A percentile compares a stretch with the other conserved stretches of the same genome.
These are phyloP conservation scores for Candida namnaoensis DNA, from an alignment of 805 yeast species.

Conservation along the genomic window DNA sequence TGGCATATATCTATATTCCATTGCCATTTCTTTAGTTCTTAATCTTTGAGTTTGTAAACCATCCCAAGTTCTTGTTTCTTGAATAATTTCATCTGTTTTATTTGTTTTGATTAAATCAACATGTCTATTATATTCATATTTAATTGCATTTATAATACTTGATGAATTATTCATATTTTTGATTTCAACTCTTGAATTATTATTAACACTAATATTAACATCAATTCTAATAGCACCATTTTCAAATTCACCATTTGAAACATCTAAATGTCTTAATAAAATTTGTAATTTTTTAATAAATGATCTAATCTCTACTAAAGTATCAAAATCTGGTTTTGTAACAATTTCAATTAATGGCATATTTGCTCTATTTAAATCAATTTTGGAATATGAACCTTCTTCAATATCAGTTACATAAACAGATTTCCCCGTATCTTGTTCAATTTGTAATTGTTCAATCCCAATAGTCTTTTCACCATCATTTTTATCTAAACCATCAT, in stretches of 20 bases:
- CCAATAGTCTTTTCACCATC: conserved; percentile 35
- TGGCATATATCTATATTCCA: conserved; percentile 91
- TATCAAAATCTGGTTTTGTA: conserved; percentile 77
- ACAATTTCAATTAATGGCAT: conserved; percentile 87
- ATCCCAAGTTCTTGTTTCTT: conserved; percentile 90
- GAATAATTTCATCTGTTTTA: conserved; percentile 16
- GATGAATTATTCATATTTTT: conserved; percentile 83
- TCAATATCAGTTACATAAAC: conserved; percentile 34
- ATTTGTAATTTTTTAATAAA: conserved; percentile 78
- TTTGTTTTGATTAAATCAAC: conserved; percentile 34
- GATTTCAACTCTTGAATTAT: conserved; percentile 72
- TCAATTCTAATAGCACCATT: conserved; percentile 94
- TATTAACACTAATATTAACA: conserved; percentile 79
- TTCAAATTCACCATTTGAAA: conserved; percentile 88
- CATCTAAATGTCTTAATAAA: conserved; percentile 54
- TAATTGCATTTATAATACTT: conserved; percentile 70
- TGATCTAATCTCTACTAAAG: conserved; percentile 58
- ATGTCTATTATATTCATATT: conserved; percentile 70
- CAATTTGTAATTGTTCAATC: conserved; percentile 80
- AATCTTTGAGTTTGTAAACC: conserved; percentile 60
- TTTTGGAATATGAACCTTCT: conserved; percentile 27
- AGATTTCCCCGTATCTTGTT: conserved; percentile 91
- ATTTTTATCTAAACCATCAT: conserved; percentile 41
- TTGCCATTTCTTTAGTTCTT: conserved; percentile 70
- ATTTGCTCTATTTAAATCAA: conserved; percentile 81